Evolutionary conservation across 78 protist genomes (phyloP), one percentile per base, ranked within the genome.

Genomic region (Fonticula alba): DNA sequence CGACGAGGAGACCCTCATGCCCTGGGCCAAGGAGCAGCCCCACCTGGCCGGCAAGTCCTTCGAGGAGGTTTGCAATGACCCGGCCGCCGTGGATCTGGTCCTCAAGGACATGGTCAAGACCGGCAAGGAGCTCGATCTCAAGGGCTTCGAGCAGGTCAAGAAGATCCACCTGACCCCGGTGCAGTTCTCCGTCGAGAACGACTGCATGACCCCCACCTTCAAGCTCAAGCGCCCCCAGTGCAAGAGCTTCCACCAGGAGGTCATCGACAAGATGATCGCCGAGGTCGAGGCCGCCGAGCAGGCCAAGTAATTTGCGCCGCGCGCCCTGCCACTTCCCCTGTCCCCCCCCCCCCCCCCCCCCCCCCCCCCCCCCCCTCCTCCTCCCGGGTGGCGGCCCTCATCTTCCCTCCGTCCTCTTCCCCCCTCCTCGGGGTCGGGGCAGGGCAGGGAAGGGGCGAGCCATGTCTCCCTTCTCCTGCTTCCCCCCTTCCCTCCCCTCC

Each of bases 191-290:
- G 75, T 68, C 43, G 88, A 82, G 50, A 71, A 82, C 64, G 62
- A 43, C 54, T 17, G 79, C 3, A 50, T 82, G 22, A 82, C 92
- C 5, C 86, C 87, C 47, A 78, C 92, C 26, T 74, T 74, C 76
- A 85, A 85, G 83, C 69, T 75, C 53, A 46, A 59, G 53, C 58
- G 91, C 20, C 84, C 82, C 51, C 69, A 70, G 60, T 66, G 67
- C 35, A 47, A 53, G 29, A 65, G 61, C 31, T 32, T 40, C 51
- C 79, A 75, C 51, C 68, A 58, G 55, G 66, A 15, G 19, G 36
- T 37, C 54, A 63, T 83, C 50, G 68, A 41, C 7, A 64, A 38
- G 3, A 60, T 77, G 26, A 78, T 78, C n/a, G 72, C 10, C 14
- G 36, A 66, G 55, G 20, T 10, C 55, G n/a, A 51, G 9, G 55